These are phyloP conservation scores for Stephanodiscus triporus DNA, from an alignment of 108 stramenopile genomes.

Conservation along the genomic window DNA sequence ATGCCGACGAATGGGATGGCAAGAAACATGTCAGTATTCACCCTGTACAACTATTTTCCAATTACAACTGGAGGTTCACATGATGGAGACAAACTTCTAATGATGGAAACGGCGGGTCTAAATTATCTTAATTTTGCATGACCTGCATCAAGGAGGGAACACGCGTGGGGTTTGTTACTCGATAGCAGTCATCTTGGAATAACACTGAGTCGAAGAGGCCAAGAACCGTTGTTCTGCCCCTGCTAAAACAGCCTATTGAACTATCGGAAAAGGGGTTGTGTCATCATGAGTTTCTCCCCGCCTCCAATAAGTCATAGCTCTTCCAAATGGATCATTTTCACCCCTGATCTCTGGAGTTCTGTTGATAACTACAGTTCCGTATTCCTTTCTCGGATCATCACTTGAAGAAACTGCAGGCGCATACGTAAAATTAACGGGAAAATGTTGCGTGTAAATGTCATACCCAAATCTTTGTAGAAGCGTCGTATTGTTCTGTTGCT, in stretches of 20 bases:
- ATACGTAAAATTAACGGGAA: conserved; percentile 59
- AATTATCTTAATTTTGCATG: background rate
- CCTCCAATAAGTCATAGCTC: conserved; percentile 73
- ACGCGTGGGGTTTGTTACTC: too few relatives aligned
- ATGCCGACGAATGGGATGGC: conserved; percentile 10
- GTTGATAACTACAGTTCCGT: conserved; percentile 40
- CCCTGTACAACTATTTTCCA: background rate
- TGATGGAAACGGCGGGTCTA: background rate
- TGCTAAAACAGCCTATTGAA: conserved; percentile 2
- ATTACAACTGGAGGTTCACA: conserved; percentile 23
- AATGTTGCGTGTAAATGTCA: conserved; percentile 59
- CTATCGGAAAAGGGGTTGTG: conserved; percentile 53
- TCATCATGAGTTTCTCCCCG: conserved; percentile 62
- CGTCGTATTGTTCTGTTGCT: conserved; percentile 20
- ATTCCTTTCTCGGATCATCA: background rate
- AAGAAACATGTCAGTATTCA: background rate
- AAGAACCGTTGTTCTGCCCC: background rate
- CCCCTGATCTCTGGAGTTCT: conserved; percentile 54
- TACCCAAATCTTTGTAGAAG: conserved; percentile 69
- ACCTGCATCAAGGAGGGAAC: background rate
- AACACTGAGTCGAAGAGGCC: too few relatives aligned
- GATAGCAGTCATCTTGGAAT: too few relatives aligned
- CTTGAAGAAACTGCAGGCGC: conserved; percentile 1
- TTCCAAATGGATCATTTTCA: conserved; percentile 61
- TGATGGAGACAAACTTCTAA: conserved; percentile 15